Base-by-base conservation (phyloP, 495 filamentous ascomycete genomes). In the Podospora bellae-mahoneyi region DNA sequence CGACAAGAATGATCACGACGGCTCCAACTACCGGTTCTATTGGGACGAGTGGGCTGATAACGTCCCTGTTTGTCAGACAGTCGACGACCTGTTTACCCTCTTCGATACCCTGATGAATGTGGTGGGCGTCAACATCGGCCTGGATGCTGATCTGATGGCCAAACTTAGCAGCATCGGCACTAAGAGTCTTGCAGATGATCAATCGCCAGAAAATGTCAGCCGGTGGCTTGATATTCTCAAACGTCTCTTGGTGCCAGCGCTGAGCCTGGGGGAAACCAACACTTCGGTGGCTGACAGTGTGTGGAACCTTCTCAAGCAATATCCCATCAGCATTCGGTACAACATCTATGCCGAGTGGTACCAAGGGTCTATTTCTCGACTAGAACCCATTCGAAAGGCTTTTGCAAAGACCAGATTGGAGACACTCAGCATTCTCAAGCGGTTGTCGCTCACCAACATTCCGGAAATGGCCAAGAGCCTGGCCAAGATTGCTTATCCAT, bases 31-130 rank as follows among this genome's bases (percentile, higher is more conserved):
- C 74, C 85, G 90, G 28, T 98, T 96, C 76, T 99, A 98, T 78
- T 97, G 93, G 89, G 94, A 97, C 67, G 94, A 98, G 65, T 99
- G 96, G 96, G 84, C 90, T 10, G 94, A 98, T 69, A 94, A 93
- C 69, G 83, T 98, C 32, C 96, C 96, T 2, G 79, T 96, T 10
- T 98, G 95, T 73, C 93, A 96, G 74, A 90, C 82, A 3, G 86
- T 96, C 5, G 92, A 97, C 70, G 95, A 99, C 73, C 83, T 99
- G 3, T 95, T 98, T 73, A 85, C 87, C 2, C 86, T 99, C 13
- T 96, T 92, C 78, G 87, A 88, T 58, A 93, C 94, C 0, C 83
- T 99, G 28, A 81, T 97, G 23, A 94, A 94, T 68, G 80, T 93
- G 27, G 88, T 92, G 0, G 94, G 95, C 7, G 88, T 94, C 73